These are phyloP conservation scores for Podospora appendiculata DNA, from an alignment of 495 filamentous ascomycete species.

Conservation along the genomic window DNA sequence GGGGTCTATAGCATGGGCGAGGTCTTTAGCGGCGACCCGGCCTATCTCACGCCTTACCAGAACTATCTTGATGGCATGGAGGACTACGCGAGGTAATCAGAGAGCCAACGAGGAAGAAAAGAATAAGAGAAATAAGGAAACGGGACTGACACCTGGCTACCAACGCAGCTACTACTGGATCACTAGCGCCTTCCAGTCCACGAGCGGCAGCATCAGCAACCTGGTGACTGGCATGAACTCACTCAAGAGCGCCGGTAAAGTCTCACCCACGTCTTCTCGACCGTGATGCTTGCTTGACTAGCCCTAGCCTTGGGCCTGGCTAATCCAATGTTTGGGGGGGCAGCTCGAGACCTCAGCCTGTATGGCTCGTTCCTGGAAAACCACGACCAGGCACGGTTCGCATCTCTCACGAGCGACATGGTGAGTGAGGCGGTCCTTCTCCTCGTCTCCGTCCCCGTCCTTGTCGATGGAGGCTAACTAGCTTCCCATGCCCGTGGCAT, in stretches of 20 bases:
- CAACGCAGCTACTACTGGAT: slow-evolving; percentile 48
- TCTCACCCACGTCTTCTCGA: not conserved
- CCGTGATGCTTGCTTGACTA: too few species aligned
- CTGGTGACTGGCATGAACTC: slow-evolving; percentile 53
- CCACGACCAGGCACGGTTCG: slow-evolving; percentile 66
- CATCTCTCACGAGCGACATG: slow-evolving; percentile 47
- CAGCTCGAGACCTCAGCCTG: slow-evolving; percentile 53
- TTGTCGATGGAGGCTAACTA: too few species aligned
- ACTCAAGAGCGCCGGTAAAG: slow-evolving; percentile 31
- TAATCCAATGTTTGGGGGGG: not conserved
- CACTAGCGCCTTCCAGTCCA: slow-evolving; percentile 52
- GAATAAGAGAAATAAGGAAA: not conserved
- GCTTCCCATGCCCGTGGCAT: too few species aligned
- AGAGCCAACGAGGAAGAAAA: not conserved
- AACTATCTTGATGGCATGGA: slow-evolving; percentile 53
- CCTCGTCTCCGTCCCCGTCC: too few species aligned
- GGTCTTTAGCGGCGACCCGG: slow-evolving; percentile 54
- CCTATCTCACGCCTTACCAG: slow-evolving; percentile 60
- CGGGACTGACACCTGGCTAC: not conserved
- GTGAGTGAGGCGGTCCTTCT: slow-evolving; percentile 6
- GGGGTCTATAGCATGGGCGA: slow-evolving; percentile 69
- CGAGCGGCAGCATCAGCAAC: slow-evolving; percentile 47
- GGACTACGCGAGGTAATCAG: slow-evolving; percentile 62
- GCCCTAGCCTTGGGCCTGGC: not conserved
- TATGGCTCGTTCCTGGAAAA: slow-evolving; percentile 74